A percentile compares a stretch with the other conserved stretches of the same genome.
These are phyloP conservation scores for Syzygium malaccense DNA, from an alignment of 441 rosid genomes.

Conservation along the genomic window DNA sequence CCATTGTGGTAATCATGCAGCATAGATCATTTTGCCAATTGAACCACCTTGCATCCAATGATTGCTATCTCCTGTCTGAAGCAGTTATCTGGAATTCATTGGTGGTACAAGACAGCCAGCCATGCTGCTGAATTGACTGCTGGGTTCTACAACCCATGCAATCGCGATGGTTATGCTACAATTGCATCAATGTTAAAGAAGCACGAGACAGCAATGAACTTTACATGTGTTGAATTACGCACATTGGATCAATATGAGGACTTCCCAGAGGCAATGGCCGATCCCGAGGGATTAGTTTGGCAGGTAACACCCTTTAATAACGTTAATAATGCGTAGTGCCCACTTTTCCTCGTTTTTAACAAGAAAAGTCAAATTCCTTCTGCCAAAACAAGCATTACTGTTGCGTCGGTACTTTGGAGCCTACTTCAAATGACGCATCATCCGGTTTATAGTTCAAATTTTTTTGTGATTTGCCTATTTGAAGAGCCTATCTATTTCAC, in stretches of 20 bases:
- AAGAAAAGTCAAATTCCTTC: background rate
- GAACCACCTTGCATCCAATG: conserved; percentile 22
- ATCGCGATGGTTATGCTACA: conserved; percentile 66
- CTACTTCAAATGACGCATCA: background rate
- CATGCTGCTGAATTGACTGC: conserved; percentile 76
- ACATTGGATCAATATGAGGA: conserved; percentile 54
- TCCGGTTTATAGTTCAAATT: background rate
- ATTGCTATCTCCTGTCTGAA: background rate
- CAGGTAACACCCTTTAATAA: conserved; percentile 41
- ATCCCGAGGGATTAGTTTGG: conserved; percentile 81
- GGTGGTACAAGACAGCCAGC: conserved; percentile 72
- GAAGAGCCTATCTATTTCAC: background rate
- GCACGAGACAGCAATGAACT: conserved; percentile 57
- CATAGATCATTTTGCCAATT: conserved; percentile 16
- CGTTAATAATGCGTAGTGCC: background rate
- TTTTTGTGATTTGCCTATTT: background rate
- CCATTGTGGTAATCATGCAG: background rate
- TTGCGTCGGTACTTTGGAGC: background rate
- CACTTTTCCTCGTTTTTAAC: background rate
- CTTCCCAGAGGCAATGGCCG: conserved; percentile 46
- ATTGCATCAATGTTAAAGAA: conserved; percentile 57
- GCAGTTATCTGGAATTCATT: conserved; percentile 54
- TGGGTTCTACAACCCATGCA: conserved; percentile 62
- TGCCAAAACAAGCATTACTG: background rate
- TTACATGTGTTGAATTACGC: conserved; percentile 51